Base-by-base conservation (phyloP, 805 yeast species). In the Grigorovia jiainica region DNA sequence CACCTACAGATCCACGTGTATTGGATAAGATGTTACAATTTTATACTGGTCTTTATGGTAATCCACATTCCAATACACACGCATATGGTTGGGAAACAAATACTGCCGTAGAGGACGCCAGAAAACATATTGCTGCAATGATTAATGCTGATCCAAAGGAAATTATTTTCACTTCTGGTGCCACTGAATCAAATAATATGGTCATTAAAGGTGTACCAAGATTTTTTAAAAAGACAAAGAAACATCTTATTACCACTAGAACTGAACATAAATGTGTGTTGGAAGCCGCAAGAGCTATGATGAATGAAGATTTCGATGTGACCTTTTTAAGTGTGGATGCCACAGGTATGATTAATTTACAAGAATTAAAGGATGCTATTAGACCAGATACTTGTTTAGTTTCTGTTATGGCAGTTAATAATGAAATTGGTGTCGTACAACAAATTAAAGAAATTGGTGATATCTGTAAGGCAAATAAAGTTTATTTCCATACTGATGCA, bases 31-130 rank as follows among this genome's bases (percentile, higher is more conserved):
- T 86, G 95, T 61, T 86, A 52, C 77, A 75, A 53, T 87, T 81
- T 58, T 83, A 76, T 62, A 90, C 97, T 2, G 97, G 97, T 4
- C 71, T 86, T 43, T 92, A 87, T 60, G 99, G 99, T 47, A 92
- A 92, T 62, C 99, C 99, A 18, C 99, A 92, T 65, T 87, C 96
- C 5, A 79, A 92, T 45, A 92, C 98, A 2, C 99, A 92, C 60
- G 76, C 95, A 5, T 92, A 90, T 61, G 99, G 99, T 29, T 92
- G 99, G 99, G 99, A 92, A 67, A 85, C 98, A 3, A 96, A 90
- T 45, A 76, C 75, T 48, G 95, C 82, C 45, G 92, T 92, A 15
- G 98, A 92, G 58, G 67, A 68, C 39, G 95, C 98, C 5, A 76
- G 99, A 55, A 71, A 68, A 41, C 73, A 90, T 54, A 71, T 92